These are phyloP conservation scores for Blattamonas nauphoetae DNA, from an alignment of 78 protist species.

Conservation along the genomic window DNA sequence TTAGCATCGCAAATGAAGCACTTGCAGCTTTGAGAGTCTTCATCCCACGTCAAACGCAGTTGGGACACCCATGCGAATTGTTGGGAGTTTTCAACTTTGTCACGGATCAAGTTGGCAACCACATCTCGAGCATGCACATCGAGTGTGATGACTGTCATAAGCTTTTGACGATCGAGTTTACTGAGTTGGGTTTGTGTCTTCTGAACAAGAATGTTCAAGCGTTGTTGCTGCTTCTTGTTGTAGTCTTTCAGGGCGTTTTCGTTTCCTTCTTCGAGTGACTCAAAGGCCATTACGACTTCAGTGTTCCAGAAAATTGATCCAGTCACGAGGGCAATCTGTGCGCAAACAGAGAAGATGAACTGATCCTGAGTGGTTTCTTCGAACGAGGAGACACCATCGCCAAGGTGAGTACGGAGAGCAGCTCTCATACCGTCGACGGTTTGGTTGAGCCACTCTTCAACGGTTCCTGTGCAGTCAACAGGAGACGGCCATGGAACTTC, in stretches of 20 bases:
- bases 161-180: slow-evolving; percentile 36
- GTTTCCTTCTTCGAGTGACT: slow-evolving; percentile 56
- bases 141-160: slow-evolving; percentile 64
- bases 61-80: slow-evolving; percentile 73
- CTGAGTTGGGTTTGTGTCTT: slow-evolving; percentile 26
- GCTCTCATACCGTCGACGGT: slow-evolving; percentile 19
- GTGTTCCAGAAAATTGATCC: slow-evolving; percentile 46
- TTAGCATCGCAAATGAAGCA: slow-evolving; percentile 54
- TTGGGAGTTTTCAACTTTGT: slow-evolving; percentile 12
- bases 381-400: slow-evolving; percentile 36
- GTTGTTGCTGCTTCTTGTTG: slow-evolving; percentile 30
- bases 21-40: slow-evolving; percentile 18
- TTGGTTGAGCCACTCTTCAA: slow-evolving; percentile 57
- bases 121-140: slow-evolving; percentile 79
- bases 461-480: slow-evolving; percentile 36
- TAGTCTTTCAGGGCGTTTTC: slow-evolving; percentile 59
- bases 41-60: slow-evolving; percentile 61
- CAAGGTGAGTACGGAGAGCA: neutral
- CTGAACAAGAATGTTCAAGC: slow-evolving; percentile 30
- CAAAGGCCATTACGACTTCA: slow-evolving; percentile 53
- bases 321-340: slow-evolving; percentile 52
- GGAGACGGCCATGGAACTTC: slow-evolving; percentile 26
- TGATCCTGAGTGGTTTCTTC: slow-evolving; percentile 42
- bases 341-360: slow-evolving; percentile 60
- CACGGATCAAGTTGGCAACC: slow-evolving; percentile 37